Evolutionary conservation across 768 basidiomycete genomes (phyloP), one percentile per base, ranked within the genome.

Genomic region (Suillus bovinus): DNA sequence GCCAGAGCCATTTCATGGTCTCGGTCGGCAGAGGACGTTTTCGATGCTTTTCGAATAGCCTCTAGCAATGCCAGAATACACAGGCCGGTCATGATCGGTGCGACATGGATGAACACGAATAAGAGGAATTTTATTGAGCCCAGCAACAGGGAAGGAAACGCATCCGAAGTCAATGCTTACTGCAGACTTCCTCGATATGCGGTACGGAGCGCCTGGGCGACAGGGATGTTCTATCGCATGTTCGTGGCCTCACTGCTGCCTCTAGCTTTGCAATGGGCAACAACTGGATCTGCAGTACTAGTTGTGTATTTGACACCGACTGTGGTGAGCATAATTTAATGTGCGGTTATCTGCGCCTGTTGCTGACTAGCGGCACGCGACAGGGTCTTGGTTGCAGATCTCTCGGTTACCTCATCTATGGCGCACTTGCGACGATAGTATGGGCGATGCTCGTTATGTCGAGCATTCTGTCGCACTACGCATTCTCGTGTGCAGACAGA

Each of bases 381-480:
- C 14, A 69, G 71, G 71, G 72, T 20, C 34, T 79, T 2, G 78
- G 77, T 13, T 78, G 78, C 49, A 75, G 76, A 59, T 78, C 76
- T 3, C 61, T 66, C 0, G 67, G 70, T 0, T 78, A 77, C 57
- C 27, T 76, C 39, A 47, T 71, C 17, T 78, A 76, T 14, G 78
- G 67, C 2, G 16, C 39, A 7, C 1, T 69, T 6, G 73, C 77
- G 1, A 78, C 73, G 2, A 1, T 61, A 0, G 67, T 73, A 14
- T 78, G 77, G 76, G 24, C 68, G 8, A 14, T 75, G 1, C 68
- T 77, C 13, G 63, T 78, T 13, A 20, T 42, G 2, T 76, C 77
- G 42, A 78, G 72, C 61, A 0, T 61, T 1, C 62, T 72, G 22
- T 70, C 66, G 46, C 67, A 74, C 53, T 66, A 68, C 31, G 65